Conservation (phyloP, 331 rosid species). For the Quercus phellos region DNA sequence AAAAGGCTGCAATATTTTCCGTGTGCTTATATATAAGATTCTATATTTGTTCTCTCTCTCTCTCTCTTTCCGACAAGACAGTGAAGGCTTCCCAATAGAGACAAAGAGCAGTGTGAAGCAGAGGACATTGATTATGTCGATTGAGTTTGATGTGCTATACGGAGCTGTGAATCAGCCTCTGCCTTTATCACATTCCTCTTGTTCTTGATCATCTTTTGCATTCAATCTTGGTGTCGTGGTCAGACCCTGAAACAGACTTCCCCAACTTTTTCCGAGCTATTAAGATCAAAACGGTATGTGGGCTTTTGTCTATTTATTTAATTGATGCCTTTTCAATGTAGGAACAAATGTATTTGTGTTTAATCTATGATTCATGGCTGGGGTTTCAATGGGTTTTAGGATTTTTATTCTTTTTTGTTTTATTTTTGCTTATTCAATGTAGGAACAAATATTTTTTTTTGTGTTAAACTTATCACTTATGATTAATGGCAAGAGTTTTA, state of each 20-base stretch:
- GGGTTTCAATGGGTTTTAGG: too few relatives aligned
- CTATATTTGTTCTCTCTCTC: not conserved
- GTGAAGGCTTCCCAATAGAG: not conserved
- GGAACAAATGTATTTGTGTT: not conserved
- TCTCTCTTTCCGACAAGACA: not conserved
- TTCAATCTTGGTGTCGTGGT: not conserved
- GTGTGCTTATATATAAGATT: not conserved
- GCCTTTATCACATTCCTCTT: not conserved
- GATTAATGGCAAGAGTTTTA: too few relatives aligned
- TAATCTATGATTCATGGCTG: not conserved
- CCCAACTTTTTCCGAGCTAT: conserved; percentile 15
- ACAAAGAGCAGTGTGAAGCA: conserved; percentile 16
- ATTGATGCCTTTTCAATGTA: not conserved
- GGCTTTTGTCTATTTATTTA: conserved; percentile 4
- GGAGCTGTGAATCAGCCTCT: conserved; percentile 47
- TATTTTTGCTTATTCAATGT: too few relatives aligned
- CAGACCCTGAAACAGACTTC: conserved; percentile 6
- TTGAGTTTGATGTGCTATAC: not conserved
- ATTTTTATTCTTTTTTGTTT: too few relatives aligned
- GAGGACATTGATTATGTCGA: conserved; percentile 25
- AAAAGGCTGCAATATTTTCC: too few relatives aligned
- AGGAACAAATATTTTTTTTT: too few relatives aligned
- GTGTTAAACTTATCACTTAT: too few relatives aligned
- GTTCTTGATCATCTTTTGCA: not conserved
- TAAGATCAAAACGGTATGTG: conserved; percentile 40